Base-by-base conservation (phyloP, 2,329 filamentous ascomycete species). In the Mycosphaerella sp. region DNA sequence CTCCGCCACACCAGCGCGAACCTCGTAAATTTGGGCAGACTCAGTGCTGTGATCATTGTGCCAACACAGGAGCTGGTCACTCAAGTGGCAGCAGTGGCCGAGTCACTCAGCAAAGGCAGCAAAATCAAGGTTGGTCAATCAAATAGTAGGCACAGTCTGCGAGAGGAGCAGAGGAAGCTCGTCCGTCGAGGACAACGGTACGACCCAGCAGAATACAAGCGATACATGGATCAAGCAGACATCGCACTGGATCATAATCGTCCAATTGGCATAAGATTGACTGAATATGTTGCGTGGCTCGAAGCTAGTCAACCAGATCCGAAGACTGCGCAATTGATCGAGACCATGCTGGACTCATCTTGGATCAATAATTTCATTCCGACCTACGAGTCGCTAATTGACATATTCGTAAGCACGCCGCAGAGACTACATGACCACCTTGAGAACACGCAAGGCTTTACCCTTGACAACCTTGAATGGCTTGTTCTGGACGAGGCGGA, bases 401-500 rank as follows among this genome's bases (percentile, higher is more conserved):
- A 97, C 66, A 80, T 97, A 30, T 77, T 98, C 21, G 86, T 96
- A 44, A 93, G 89, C 67, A 97, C 91, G 0, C 91, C 91, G 0
- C 93, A 93, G 53, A 82, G 91, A 56, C 79, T 97, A 0, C 89
- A 97, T 3, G 91, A 97, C 62, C 91, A 97, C 68, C 78, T 96
- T 44, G 84, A 85, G 57, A 83, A 84, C 53, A 97, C 91, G 0
- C 80, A 81, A 2, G 89, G 89, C 0, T 96, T 97, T 66, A 80
- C 77, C 0, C 75, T 97, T 17, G 80, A 86, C 50, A 78, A 86
- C 64, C 75, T 96, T 4, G 81, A 87, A 54, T 97, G 90, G 89
- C 75, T 97, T 0, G 81, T 96, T 2, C 86, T 96, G 41, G 91
- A 97, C 62, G 91, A 97, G 70, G 93, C 91, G 9, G 91, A 97